Evolutionary conservation across 2,329 filamentous ascomycete genomes (phyloP), one percentile per base, ranked within the genome.

Genomic region (Claviceps africana): DNA sequence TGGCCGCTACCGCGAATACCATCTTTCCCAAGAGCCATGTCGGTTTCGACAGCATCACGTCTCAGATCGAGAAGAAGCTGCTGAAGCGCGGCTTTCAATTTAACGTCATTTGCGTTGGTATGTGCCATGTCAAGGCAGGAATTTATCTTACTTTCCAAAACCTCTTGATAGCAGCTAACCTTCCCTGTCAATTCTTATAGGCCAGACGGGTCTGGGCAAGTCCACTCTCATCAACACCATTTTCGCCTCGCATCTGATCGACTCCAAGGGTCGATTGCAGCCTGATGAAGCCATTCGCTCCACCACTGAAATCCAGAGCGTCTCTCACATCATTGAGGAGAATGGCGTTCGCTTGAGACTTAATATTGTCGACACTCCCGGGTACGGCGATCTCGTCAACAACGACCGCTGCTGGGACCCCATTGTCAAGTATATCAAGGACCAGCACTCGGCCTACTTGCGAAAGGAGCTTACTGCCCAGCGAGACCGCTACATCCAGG

Each of bases 391-490:
- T 66, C 82, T 96, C 67, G 93, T 98, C 72, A 98, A 98, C 82
- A 98, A 98, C 72, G 93, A 98, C 76, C 86, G 93, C 79, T 98
- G 93, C 83, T 98, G 93, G 93, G 93, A 98, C 68, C 93, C 93
- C 58, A 98, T 98, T 70, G 91, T 98, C 79, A 98, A 98, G 79
- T 98, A 98, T 75, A 98, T 98, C 81, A 98, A 98, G 81, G 93
- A 98, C 73, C 93, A 98, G 78, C 93, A 98, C 79, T 96, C 89
- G 51, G 91, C 93, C 64, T 98, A 97, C 76, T 83, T 98, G 62
- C 88, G 93, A 72, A 98, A 98, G 81, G 93, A 98, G 73, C 88
- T 98, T 66, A 97, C 93, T 52, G 93, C 93, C 61, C 93, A 98
- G 79, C 88, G 93, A 73, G 93, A 98, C 75, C 86, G 93, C 65